phyloP scores from a whole-genome alignment of 1,284 basidiomycete genomes.

The Papiliotrema fonsecae region DNA sequence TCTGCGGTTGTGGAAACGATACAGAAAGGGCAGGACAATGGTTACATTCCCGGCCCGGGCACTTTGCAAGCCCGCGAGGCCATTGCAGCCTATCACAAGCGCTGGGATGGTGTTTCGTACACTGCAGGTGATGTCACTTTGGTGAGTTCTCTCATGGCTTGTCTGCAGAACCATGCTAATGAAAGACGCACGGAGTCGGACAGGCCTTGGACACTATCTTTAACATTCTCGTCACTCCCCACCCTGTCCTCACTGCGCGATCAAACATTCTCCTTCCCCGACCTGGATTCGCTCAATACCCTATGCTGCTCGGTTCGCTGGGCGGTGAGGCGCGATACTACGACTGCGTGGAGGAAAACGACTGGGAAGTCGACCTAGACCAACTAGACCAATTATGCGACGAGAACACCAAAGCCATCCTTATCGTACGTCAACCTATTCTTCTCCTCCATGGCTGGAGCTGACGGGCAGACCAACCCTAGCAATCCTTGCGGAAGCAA shows the following conservation, averaged over 20 bases:
- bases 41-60: slow-evolving; percentile 40
- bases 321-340: slow-evolving; percentile 42
- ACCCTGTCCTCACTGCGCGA: slow-evolving; percentile 7
- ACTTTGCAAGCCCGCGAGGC: slow-evolving; percentile 35
- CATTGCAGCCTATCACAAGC: slow-evolving; percentile 41
- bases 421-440: slow-evolving; percentile 28
- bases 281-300: slow-evolving; percentile 46
- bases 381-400: slow-evolving; percentile 38
- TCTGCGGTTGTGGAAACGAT: slow-evolving; percentile 32
- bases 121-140: slow-evolving; percentile 27
- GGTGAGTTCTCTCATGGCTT: slow-evolving; percentile 17
- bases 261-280: slow-evolving; percentile 42
- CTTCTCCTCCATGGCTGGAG: neutral
- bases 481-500: slow-evolving; percentile 47
- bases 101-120: slow-evolving; percentile 38
- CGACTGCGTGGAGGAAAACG: slow-evolving; percentile 37
- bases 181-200: slow-evolving; percentile 37
- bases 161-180: neutral
- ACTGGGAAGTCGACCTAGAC: slow-evolving; percentile 44
- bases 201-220: slow-evolving; percentile 38
- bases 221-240: slow-evolving; percentile 32
- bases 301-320: slow-evolving; percentile 34
- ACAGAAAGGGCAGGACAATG: slow-evolving; percentile 28
- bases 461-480: slow-evolving; percentile 34
- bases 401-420: slow-evolving; percentile 41